A percentile compares a stretch with the other conserved stretches of the same genome.
Conservation (phyloP, 2,329 filamentous ascomycete genomes). For the Aspergillus tubingensis region DNA sequence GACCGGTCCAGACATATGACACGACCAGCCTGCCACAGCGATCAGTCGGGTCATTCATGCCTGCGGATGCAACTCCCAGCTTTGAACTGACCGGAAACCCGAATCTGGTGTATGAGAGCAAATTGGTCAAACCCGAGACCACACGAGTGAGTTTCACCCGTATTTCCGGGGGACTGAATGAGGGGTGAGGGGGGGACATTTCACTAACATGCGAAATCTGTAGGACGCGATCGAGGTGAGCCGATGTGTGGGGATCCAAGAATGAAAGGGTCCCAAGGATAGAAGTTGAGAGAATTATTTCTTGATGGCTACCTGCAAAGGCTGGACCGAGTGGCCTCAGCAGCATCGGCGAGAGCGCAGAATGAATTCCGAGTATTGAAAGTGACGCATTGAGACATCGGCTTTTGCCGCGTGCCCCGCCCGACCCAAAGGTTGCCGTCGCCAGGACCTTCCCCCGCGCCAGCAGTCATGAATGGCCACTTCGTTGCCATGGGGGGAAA, state of each 20-base stretch:
- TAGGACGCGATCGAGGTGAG: slow-evolving; percentile 38
- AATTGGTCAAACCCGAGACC: slow-evolving; percentile 30
- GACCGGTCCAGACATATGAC: slow-evolving; percentile 21
- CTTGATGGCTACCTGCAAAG: background rate
- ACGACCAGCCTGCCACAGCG: slow-evolving; percentile 23
- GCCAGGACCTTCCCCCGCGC: slow-evolving; percentile 41
- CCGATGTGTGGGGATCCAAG: slow-evolving; percentile 32
- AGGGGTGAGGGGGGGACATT: background rate
- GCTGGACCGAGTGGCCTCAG: background rate
- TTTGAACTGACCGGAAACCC: slow-evolving; percentile 58
- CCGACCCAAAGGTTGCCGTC: slow-evolving; percentile 40
- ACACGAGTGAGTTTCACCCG: slow-evolving; percentile 23
- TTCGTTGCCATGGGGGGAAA: background rate
- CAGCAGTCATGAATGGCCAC: slow-evolving; percentile 13
- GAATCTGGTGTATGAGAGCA: slow-evolving; percentile 66
- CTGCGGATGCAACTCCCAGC: slow-evolving; percentile 26
- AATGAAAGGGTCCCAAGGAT: slow-evolving; percentile 7
- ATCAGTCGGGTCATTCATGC: slow-evolving; percentile 28
- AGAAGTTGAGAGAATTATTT: background rate
- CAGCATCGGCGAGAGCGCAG: slow-evolving; percentile 13
- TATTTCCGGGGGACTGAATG: background rate
- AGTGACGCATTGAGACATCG: slow-evolving; percentile 34
- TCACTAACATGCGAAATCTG: background rate
- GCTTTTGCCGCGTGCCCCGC: slow-evolving; percentile 58
- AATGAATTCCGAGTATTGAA: background rate